These are phyloP conservation scores for Gossypium lobatum DNA, from an alignment of 441 rosid genomes.

Conservation along the genomic window DNA sequence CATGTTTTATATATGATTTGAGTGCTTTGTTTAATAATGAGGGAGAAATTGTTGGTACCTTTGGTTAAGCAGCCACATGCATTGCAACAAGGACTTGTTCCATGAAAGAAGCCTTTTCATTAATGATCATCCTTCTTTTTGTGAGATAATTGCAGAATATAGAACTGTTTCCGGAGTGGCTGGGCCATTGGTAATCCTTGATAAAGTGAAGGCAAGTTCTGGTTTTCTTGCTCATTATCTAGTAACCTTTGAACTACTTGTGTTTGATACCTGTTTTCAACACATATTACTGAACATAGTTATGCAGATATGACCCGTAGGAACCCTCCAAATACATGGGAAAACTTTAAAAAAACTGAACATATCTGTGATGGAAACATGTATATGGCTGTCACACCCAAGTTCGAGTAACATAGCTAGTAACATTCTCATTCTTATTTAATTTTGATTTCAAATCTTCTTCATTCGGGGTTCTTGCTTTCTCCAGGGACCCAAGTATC, in stretches of 20 bases:
- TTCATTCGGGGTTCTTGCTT: slow-evolving; percentile 9
- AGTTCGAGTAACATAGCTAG: no score
- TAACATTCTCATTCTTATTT: background rate
- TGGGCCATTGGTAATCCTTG: slow-evolving; percentile 87
- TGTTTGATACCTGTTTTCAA: no score
- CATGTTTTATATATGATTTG: background rate
- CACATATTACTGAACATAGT: no score
- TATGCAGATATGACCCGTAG: no score
- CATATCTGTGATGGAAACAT: no score
- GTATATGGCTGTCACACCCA: no score
- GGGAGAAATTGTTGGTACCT: background rate
- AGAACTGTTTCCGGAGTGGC: slow-evolving; percentile 95
- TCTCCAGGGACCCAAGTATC: slow-evolving; percentile 84
- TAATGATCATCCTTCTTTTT: background rate
- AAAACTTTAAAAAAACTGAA: no score
- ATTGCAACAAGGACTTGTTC: background rate
- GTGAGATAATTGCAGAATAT: slow-evolving; percentile 49
- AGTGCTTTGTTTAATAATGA: background rate
- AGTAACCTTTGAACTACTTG: background rate
- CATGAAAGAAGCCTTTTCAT: background rate
- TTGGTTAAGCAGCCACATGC: background rate
- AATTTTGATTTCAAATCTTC: background rate
- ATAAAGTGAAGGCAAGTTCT: slow-evolving; percentile 54
- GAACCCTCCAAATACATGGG: no score
- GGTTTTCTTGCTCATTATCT: background rate